Evolutionary conservation across 2,329 filamentous ascomycete species (phyloP), one percentile per base, ranked within the genome.

Genomic region (Fusarium tuaranense): DNA sequence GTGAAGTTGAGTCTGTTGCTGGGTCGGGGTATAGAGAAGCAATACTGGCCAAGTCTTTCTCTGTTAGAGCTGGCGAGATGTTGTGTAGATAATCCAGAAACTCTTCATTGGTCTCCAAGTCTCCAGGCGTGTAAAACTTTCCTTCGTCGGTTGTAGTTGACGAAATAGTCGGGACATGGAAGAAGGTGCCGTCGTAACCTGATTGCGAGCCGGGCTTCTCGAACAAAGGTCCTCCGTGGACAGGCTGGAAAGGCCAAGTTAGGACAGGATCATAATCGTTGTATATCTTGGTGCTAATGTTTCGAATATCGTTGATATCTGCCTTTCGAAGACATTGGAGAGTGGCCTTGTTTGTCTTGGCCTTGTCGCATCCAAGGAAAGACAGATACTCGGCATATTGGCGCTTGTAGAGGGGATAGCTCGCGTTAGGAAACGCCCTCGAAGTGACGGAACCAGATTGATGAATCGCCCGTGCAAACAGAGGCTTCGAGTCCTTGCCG

Each of bases 231-330:
- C 86, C 86, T 0, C 85, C 85, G 1, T 86, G 84, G 0, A 84
- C 83, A 1, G 86, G 86, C 61, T 88, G 86, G 77, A 86, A 88
- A 0, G 86, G 86, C 86, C 86, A 88, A 0, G 84, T 87, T 30
- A 85, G 78, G 41, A 81, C 81, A 18, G 82, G 81, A 6, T 83
- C 76, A 5, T 83, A 83, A 0, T 82, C 80, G 3, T 80, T 75
- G 65, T 82, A 87, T 4, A 87, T 65, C 22, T 81, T 80, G 0
- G 80, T 79, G 39, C 84, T 85, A 20, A 84, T 82, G 66, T 80
- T 73, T 10, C 79, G 67, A 41, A 88, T 84, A 2, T 80, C 78
- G 5, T 74, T 65, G 2, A 85, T 77, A 13, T 84, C 80, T 0
- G 81, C 83, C 2, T 74, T 71, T 5, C 82, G 82, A 2, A 88